Evolutionary conservation across 139 green algal genomes (phyloP).

Genomic region (Raphidocelis subcapitata): DNA sequence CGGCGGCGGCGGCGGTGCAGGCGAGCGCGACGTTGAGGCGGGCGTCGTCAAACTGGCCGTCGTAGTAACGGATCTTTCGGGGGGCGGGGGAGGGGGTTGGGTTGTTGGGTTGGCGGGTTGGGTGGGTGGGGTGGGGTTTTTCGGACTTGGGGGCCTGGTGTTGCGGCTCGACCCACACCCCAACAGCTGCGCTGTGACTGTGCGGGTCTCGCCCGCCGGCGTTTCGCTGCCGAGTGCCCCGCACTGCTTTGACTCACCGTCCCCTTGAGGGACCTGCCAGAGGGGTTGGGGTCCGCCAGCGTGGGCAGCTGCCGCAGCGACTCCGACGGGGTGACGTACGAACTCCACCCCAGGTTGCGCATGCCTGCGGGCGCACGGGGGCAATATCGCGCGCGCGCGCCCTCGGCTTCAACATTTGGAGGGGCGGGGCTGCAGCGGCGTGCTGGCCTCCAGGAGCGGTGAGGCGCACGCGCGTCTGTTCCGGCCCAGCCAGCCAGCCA

Average conservation of each 20-base stretch:
- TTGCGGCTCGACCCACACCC: background rate
- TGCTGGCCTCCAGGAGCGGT: too few relatives aligned
- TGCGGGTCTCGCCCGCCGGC: too few relatives aligned
- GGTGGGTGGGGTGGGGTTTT: too few relatives aligned
- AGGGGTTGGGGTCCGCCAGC: constrained; percentile 46
- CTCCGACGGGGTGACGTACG: constrained; percentile 69
- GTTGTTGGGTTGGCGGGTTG: too few relatives aligned
- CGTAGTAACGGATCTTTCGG: constrained; percentile 90
- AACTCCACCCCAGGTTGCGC: constrained; percentile 72
- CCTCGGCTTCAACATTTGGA: constrained; percentile 95
- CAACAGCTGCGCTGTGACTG: too few relatives aligned
- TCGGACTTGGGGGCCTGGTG: background rate
- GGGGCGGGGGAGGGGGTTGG: too few relatives aligned
- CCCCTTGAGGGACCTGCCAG: constrained; percentile 74
- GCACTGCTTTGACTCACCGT: too few relatives aligned
- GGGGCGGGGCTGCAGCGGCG: too few relatives aligned
- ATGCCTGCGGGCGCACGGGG: constrained; percentile 43
- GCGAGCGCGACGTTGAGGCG: constrained; percentile 86
- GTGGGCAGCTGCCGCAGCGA: constrained; percentile 74
- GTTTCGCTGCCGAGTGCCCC: too few relatives aligned
- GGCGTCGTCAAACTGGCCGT: constrained; percentile 97
- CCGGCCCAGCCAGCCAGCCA: too few relatives aligned
- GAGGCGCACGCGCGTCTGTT: too few relatives aligned
- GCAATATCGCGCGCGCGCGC: constrained; percentile 38
- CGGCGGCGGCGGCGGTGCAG: constrained; percentile 82